Conservation (phyloP, 495 filamentous ascomycete genomes). For the Lasiosphaeria ovina region DNA sequence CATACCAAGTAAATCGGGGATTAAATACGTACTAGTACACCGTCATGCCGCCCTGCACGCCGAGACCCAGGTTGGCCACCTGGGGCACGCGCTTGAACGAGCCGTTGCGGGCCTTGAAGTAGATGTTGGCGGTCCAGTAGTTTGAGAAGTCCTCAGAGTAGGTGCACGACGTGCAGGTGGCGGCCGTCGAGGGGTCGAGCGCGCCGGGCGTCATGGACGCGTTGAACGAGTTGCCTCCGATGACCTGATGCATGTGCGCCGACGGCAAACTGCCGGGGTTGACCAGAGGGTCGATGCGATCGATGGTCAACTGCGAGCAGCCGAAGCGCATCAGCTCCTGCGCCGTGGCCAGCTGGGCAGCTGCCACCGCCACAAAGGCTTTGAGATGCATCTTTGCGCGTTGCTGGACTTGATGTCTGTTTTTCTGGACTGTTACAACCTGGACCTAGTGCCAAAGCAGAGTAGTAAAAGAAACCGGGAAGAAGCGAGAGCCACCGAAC, state of each 20-base stretch:
- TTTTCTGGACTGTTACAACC: not conserved
- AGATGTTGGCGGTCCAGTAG: constrained; percentile 43
- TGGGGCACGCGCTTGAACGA: constrained; percentile 42
- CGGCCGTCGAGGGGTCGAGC: constrained; percentile 27
- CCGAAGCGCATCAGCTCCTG: constrained; percentile 49
- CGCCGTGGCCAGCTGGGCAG: constrained; percentile 19
- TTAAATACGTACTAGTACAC: constrained; percentile 35
- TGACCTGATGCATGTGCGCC: constrained; percentile 47
- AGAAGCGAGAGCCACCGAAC: constrained; percentile 14
- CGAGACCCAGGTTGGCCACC: constrained; percentile 37
- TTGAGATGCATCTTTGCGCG: constrained; percentile 20
- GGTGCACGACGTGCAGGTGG: constrained; percentile 32
- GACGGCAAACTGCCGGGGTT: constrained; percentile 39
- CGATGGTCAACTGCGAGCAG: constrained; percentile 45
- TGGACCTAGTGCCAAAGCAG: not conserved
- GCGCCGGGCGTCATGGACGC: constrained; percentile 42
- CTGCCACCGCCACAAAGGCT: constrained; percentile 14
- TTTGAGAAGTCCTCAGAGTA: constrained; percentile 16
- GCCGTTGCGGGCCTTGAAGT: constrained; percentile 48
- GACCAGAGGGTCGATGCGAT: constrained; percentile 46
- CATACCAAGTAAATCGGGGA: not conserved
- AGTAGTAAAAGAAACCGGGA: constrained; percentile 8
- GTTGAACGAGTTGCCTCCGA: constrained; percentile 52
- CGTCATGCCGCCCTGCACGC: constrained; percentile 44
- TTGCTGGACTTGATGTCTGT: not conserved